Percentiles rank a stretch among this genome's conserved stretches.
These are phyloP conservation scores for Cercospora sp. DNA, from an alignment of 2,329 filamentous ascomycete species.

Conservation along the genomic window DNA sequence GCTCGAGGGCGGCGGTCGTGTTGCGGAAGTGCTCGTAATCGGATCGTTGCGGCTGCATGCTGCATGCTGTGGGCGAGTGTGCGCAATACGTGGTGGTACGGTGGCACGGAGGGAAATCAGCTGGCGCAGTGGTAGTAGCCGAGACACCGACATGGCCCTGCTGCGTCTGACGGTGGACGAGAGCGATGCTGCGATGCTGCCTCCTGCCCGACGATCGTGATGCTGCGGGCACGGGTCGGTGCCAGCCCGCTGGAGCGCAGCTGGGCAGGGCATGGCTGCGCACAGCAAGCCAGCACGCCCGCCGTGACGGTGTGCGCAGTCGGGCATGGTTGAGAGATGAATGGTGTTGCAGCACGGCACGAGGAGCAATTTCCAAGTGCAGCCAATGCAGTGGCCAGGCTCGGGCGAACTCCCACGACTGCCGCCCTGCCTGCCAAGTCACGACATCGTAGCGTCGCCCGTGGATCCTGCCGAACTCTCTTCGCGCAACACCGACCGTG, in stretches of 20 bases:
- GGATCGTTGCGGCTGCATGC: background rate
- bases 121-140: background rate
- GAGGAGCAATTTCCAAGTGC: slow-evolving; percentile 3
- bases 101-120: background rate
- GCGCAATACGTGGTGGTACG: background rate
- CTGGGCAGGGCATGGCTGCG: background rate
- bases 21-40: background rate
- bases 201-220: background rate
- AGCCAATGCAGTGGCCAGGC: background rate
- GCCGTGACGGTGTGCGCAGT: no score
- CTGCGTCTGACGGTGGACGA: background rate
- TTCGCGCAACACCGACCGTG: background rate
- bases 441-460: background rate
- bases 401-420: background rate
- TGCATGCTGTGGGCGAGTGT: background rate
- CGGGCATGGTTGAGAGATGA: background rate
- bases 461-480: background rate
- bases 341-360: background rate
- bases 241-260: background rate
- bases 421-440: background rate
- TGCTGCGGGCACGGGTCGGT: background rate
- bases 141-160: background rate
- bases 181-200: background rate
- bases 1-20: background rate
- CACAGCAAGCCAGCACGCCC: background rate